Percentiles rank a stretch among this genome's conserved stretches.
Evolutionary conservation across 768 basidiomycete species (phyloP).

Genomic region (Daedalea quercina): DNA sequence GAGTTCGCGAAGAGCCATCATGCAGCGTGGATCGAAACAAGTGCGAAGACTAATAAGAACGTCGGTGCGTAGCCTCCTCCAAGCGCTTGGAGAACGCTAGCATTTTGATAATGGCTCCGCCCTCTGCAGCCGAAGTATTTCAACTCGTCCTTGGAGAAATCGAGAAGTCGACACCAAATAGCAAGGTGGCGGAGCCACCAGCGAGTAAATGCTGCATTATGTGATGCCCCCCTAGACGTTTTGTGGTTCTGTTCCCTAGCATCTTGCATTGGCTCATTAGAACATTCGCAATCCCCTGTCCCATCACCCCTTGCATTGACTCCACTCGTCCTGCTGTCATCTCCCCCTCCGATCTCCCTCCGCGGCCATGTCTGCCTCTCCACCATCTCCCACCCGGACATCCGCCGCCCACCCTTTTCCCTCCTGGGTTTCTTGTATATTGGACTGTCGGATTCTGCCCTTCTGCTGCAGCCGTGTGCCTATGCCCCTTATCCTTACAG

Average conservation of each 20-base stretch:
- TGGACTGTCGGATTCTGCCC: conserved; percentile 12
- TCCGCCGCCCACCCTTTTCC: not conserved
- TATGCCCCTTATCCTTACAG: conserved; percentile 1
- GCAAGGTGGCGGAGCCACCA: conserved; percentile 34
- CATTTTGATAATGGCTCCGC: not conserved
- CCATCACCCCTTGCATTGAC: conserved; percentile 1
- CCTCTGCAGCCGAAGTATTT: conserved; percentile 63
- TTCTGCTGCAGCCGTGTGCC: not conserved
- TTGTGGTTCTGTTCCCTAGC: conserved; percentile 1
- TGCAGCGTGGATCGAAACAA: conserved; percentile 83
- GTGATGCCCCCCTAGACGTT: conserved; percentile 31
- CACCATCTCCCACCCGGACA: not conserved
- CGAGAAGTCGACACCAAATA: conserved; percentile 62
- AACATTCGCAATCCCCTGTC: conserved; percentile 7
- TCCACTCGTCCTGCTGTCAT: conserved; percentile 8
- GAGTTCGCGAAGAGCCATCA: conserved; percentile 64
- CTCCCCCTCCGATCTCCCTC: not conserved
- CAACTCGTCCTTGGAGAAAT: conserved; percentile 81
- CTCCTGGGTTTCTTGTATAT: conserved; percentile 15
- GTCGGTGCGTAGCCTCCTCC: conserved; percentile 59
- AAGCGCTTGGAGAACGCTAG: not conserved
- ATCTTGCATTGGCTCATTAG: conserved; percentile 11
- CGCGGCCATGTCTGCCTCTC: conserved; percentile 3
- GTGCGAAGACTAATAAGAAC: conserved; percentile 81
- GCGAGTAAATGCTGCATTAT: conserved; percentile 46